Conservation (phyloP, 2,329 filamentous ascomycete species). For the Alternaria panax region DNA sequence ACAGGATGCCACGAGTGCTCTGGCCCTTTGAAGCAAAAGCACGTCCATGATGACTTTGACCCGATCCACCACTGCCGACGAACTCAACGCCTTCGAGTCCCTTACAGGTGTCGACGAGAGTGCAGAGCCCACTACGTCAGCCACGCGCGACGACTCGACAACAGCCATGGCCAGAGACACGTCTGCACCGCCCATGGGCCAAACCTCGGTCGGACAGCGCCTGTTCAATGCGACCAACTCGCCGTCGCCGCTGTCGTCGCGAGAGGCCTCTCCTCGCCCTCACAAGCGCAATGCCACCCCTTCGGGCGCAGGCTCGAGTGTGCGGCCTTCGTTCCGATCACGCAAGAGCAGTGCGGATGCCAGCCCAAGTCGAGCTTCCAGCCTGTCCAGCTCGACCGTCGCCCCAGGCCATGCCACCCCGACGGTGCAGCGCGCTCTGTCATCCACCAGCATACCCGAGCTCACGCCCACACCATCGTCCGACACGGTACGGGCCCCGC, state of each 20-base stretch:
- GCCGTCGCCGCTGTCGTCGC: constrained; percentile 54
- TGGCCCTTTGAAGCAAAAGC: constrained; percentile 30
- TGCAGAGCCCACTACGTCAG: constrained; percentile 42
- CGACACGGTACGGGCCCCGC: constrained; percentile 69
- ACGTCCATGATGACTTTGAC: constrained; percentile 30
- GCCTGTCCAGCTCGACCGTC: constrained; percentile 43
- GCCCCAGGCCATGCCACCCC: constrained; percentile 65
- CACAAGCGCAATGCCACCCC: constrained; percentile 35
- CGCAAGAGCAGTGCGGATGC: constrained; percentile 56
- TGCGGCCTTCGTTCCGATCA: constrained; percentile 45
- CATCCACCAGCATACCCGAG: constrained; percentile 71
- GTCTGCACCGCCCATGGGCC: constrained; percentile 29
- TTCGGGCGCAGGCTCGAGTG: constrained; percentile 25
- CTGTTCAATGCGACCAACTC: constrained; percentile 43
- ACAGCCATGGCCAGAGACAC: constrained; percentile 15
- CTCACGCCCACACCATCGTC: constrained; percentile 64
- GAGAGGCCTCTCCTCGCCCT: constrained; percentile 56
- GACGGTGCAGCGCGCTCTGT: constrained; percentile 71
- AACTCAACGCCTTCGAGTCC: constrained; percentile 46
- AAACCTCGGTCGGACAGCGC: constrained; percentile 35
- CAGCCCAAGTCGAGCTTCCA: constrained; percentile 51
- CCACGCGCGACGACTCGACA: constrained; percentile 21
- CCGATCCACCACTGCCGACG: constrained; percentile 14
- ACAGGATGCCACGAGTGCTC: constrained; percentile 42
- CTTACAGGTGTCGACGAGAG: constrained; percentile 45